Conservation (phyloP, 2,329 filamentous ascomycete species). For the Boeremia lycopersici region DNA sequence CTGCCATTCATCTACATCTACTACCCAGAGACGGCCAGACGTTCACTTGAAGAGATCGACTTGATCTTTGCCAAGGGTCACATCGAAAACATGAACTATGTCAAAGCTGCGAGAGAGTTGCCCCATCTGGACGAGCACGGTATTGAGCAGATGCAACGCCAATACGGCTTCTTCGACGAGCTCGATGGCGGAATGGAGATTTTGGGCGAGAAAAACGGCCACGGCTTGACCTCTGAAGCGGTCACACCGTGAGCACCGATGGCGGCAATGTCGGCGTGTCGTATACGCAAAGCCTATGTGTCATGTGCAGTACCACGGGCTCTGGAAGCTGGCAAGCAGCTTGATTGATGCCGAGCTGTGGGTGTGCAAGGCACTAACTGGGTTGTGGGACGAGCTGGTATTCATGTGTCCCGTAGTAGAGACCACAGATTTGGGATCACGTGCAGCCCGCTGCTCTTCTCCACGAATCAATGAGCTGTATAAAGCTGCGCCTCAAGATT, state of each 20-base stretch:
- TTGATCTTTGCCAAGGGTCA: conserved; percentile 50
- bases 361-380: too few species aligned
- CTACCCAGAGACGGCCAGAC: conserved; percentile 59
- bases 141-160: conserved; percentile 56
- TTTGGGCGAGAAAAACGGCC: conserved; percentile 8
- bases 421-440: too few species aligned
- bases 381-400: too few species aligned
- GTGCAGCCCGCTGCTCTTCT: too few species aligned
- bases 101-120: conserved; percentile 62
- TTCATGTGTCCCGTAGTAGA: too few species aligned
- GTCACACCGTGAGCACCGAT: not conserved
- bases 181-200: conserved; percentile 18
- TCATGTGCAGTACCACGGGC: too few species aligned
- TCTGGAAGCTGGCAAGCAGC: too few species aligned
- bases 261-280: too few species aligned
- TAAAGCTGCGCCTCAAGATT: too few species aligned
- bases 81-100: conserved; percentile 64
- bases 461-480: too few species aligned
- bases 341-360: too few species aligned
- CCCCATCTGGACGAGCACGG: conserved; percentile 60
- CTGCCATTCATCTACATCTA: conserved; percentile 59
- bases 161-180: conserved; percentile 44
- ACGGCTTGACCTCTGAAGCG: not conserved
- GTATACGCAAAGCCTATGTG: too few species aligned
- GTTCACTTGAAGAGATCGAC: conserved; percentile 58